These are phyloP conservation scores for Kingdonia uniflora DNA, from an alignment of 164 flowering plant species.

Conservation along the genomic window DNA sequence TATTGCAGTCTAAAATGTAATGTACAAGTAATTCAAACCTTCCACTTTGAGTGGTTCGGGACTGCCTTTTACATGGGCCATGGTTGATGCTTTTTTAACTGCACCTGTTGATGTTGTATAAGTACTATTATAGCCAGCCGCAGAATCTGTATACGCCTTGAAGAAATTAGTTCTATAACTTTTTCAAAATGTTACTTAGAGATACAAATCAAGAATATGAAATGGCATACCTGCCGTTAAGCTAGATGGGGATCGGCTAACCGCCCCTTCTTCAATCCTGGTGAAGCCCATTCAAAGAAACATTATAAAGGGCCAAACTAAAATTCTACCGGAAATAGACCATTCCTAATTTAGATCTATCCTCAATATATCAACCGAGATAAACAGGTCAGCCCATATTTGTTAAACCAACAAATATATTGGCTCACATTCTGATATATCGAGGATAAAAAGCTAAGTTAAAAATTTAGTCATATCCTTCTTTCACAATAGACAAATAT, in stretches of 20 bases:
- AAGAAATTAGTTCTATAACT: not conserved
- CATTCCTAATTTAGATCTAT: no score
- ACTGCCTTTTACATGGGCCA: conserved; percentile 27
- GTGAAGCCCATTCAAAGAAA: conserved; percentile 13
- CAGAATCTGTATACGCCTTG: conserved; percentile 21
- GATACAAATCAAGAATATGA: not conserved
- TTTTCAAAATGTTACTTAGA: no score
- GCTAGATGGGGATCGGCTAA: conserved; percentile 35
- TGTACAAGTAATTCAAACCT: no score
- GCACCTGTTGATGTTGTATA: conserved; percentile 25
- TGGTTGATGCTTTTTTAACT: conserved; percentile 38
- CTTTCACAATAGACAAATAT: no score
- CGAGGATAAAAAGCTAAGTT: no score
- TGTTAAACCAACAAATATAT: no score
- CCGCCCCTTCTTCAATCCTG: conserved; percentile 53
- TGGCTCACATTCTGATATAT: no score
- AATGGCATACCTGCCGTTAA: conserved; percentile 35
- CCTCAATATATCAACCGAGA: no score
- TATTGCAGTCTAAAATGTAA: no score
- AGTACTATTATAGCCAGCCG: conserved; percentile 27
- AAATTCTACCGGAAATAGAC: not conserved
- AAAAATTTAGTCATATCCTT: no score
- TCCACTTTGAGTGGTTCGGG: conserved; percentile 39
- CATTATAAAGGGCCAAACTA: not conserved
- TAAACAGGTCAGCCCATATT: no score